Conservation (phyloP, 192 early-diverging fungal genomes). For the Backusella liffmaniae region DNA sequence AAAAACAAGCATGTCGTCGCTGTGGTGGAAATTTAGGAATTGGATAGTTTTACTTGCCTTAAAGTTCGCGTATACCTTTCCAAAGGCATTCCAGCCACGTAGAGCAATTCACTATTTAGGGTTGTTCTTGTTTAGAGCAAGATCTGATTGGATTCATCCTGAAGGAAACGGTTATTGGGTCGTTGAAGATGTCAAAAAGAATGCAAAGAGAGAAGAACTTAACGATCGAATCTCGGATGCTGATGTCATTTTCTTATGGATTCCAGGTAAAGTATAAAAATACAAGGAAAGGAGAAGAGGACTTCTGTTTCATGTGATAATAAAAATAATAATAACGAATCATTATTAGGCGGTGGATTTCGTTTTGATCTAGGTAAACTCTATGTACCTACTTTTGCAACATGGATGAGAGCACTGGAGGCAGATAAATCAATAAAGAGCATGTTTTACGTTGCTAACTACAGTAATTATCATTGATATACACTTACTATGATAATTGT, state of each 20-base stretch:
- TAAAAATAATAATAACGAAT: neutral
- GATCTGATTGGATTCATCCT: conserved; percentile 3
- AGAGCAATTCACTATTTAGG: neutral
- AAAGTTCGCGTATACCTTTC: neutral
- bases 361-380: conserved; percentile 19
- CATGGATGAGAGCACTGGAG: conserved; percentile 20
- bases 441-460: conserved; percentile 13
- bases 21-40: neutral
- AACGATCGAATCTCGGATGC: conserved; percentile 1
- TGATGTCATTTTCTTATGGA: conserved; percentile 15
- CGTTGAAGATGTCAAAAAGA: conserved; percentile 12
- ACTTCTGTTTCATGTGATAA: neutral
- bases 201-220: conserved; percentile 18
- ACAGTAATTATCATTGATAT: conserved; percentile 2
- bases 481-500: neutral
- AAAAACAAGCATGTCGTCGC: conserved; percentile 14
- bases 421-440: conserved; percentile 16
- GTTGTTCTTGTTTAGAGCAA: conserved; percentile 2
- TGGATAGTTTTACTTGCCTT: conserved; percentile 1
- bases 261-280: conserved; percentile 12
- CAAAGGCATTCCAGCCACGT: neutral
- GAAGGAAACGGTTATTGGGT: conserved; percentile 9
- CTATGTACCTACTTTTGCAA: conserved; percentile 16
- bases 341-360: conserved; percentile 20
- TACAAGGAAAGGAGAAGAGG: neutral